Percentiles rank a stretch among this genome's conserved stretches.
These are phyloP conservation scores for Heliamphora exappendiculata DNA, from an alignment of 148 eudicot genomes.

Conservation along the genomic window DNA sequence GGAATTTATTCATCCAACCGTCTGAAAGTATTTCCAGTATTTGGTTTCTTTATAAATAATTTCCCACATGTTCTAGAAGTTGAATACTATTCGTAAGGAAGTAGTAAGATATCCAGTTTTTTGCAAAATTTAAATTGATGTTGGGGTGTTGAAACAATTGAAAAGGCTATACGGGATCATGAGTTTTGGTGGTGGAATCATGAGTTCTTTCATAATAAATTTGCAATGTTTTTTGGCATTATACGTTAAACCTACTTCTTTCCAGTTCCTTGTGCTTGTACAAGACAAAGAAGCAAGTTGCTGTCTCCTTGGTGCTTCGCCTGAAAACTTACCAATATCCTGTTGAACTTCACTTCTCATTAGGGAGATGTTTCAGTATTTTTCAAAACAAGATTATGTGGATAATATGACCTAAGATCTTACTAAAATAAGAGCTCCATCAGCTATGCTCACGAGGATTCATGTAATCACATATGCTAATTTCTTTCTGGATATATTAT, in stretches of 20 bases:
- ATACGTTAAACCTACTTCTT: background rate
- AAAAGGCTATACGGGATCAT: background rate
- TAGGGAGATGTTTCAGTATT: background rate
- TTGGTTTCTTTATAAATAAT: background rate
- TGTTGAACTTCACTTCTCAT: background rate
- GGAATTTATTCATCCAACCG: background rate
- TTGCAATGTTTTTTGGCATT: background rate
- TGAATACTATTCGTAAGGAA: background rate
- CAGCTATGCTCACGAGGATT: background rate
- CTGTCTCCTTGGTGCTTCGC: background rate
- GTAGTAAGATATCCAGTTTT: background rate
- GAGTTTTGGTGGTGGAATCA: background rate
- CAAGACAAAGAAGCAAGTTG: slow-evolving; percentile 1
- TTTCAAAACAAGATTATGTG: background rate
- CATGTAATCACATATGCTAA: background rate
- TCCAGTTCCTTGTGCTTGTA: background rate
- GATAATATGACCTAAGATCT: background rate
- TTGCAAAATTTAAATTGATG: background rate
- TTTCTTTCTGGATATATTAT: background rate
- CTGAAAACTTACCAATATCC: background rate
- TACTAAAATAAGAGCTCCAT: background rate
- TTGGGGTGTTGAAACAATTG: background rate
- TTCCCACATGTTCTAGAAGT: background rate
- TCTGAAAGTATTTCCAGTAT: background rate
- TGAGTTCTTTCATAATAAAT: background rate